A percentile compares a stretch with the other conserved stretches of the same genome.
Conservation (phyloP, 2,329 filamentous ascomycete species). For the Fusarium sp. region DNA sequence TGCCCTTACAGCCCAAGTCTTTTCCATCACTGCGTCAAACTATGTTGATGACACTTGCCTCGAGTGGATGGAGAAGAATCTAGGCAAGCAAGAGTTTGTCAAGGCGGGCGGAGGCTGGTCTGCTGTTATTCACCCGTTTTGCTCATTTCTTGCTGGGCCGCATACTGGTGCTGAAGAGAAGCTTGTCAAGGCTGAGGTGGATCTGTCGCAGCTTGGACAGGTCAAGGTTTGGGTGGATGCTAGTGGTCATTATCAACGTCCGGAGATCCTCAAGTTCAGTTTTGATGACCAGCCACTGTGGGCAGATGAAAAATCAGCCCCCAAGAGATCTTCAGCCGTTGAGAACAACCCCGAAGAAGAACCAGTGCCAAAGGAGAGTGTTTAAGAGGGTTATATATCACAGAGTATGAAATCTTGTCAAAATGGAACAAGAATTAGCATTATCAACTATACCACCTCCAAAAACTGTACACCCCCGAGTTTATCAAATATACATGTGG, state of each 20-base stretch:
- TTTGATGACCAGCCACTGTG: background rate
- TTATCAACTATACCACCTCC: background rate
- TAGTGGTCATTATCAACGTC: background rate
- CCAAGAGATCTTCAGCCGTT: rapidly evolving
- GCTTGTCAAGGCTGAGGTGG: background rate
- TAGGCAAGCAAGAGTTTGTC: background rate
- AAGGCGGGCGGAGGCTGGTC: background rate
- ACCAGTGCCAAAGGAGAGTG: rapidly evolving
- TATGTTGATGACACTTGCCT: background rate
- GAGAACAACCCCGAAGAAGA: rapidly evolving
- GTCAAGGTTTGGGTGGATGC: background rate
- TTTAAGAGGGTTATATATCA: rapidly evolving
- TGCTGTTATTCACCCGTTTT: background rate
- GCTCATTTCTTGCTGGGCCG: background rate
- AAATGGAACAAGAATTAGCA: too few species aligned
- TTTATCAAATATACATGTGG: background rate
- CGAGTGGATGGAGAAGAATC: background rate
- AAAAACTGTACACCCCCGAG: rapidly evolving
- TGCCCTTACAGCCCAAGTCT: background rate
- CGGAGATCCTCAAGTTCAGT: background rate
- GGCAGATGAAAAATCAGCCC: rapidly evolving
- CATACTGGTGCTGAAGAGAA: background rate
- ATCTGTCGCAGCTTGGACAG: background rate
- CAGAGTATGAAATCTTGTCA: too few species aligned
- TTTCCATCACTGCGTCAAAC: background rate